phyloP scores from a whole-genome alignment of 768 basidiomycete genomes.

The Cystofilobasidium capitatum region DNA sequence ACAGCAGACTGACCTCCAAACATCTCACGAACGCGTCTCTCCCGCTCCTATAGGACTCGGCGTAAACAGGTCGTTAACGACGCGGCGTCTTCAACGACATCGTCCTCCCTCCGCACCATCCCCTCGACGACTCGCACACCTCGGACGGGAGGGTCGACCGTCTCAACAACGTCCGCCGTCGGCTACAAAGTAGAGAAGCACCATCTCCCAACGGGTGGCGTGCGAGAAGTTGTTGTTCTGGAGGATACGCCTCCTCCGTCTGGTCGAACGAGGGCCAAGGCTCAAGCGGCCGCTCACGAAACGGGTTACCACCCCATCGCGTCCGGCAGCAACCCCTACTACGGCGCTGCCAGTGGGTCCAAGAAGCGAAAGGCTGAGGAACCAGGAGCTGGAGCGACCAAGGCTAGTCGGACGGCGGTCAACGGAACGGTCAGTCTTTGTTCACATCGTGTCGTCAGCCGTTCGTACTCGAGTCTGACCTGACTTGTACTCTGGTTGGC shows the following conservation, averaged over 20 bases:
- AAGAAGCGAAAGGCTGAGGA: constrained; percentile 15
- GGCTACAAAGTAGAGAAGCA: constrained; percentile 13
- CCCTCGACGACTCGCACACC: constrained; percentile 6
- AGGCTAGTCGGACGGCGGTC: neutral
- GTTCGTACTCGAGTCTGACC: neutral
- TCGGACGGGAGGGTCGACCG: neutral
- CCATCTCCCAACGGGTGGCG: constrained; percentile 13
- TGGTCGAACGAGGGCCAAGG: constrained; percentile 9
- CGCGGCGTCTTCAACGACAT: neutral
- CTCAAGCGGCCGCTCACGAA: constrained; percentile 5
- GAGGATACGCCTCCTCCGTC: constrained; percentile 18
- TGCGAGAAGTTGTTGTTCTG: constrained; percentile 13
- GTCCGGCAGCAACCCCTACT: neutral
- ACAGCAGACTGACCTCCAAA: too few relatives aligned
- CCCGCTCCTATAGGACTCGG: neutral
- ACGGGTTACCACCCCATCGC: neutral
- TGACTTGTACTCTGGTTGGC: neutral
- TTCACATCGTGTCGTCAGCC: neutral
- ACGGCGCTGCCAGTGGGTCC: neutral
- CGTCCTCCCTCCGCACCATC: constrained; percentile 7
- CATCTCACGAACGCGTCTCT: neutral
- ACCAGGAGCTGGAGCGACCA: neutral
- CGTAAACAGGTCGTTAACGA: constrained; percentile 2
- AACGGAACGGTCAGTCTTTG: neutral
- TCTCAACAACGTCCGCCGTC: neutral